Percentiles rank a stretch among this genome's conserved stretches.
phyloP scores from a whole-genome alignment of 2,329 filamentous ascomycete species.

The Botrytis pseudocinerea region DNA sequence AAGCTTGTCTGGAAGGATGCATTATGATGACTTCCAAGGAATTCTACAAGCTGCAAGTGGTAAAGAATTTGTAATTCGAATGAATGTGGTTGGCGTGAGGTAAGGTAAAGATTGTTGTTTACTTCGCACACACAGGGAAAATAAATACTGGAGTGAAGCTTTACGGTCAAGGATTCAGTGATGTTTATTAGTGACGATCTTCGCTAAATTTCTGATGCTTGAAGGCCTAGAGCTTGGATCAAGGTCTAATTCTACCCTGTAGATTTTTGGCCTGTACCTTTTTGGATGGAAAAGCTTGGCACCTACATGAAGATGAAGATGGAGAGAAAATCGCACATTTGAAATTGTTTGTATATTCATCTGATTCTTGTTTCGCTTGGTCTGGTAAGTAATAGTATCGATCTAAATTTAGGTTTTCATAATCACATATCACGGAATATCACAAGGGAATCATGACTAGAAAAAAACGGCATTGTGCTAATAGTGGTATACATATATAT shows the following conservation, averaged over 20 bases:
- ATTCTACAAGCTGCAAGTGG: not conserved
- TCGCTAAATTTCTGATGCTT: constrained; percentile 11
- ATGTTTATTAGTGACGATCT: constrained; percentile 16
- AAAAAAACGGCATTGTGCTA: not conserved
- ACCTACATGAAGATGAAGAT: not conserved
- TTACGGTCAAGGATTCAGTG: constrained; percentile 10
- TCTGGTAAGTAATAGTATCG: not conserved
- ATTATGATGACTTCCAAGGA: constrained; percentile 46
- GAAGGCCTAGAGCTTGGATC: constrained; percentile 9
- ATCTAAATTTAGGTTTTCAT: not conserved
- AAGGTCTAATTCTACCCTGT: not conserved
- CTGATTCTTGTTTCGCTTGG: not conserved
- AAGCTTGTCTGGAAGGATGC: constrained; percentile 89
- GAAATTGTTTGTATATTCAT: not conserved
- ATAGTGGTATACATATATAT: not conserved
- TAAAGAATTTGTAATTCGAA: not conserved
- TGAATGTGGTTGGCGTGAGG: not conserved
- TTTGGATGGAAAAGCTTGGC: constrained; percentile 1
- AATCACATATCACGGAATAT: not conserved
- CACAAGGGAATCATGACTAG: not conserved
- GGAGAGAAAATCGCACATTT: not conserved
- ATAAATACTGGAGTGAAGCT: constrained; percentile 11
- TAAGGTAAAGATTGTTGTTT: not conserved
- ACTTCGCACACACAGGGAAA: not conserved
- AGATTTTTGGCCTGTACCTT: not conserved